Conservation (phyloP, 495 filamentous ascomycete species). For the Podospora pseudoanserina region DNA sequence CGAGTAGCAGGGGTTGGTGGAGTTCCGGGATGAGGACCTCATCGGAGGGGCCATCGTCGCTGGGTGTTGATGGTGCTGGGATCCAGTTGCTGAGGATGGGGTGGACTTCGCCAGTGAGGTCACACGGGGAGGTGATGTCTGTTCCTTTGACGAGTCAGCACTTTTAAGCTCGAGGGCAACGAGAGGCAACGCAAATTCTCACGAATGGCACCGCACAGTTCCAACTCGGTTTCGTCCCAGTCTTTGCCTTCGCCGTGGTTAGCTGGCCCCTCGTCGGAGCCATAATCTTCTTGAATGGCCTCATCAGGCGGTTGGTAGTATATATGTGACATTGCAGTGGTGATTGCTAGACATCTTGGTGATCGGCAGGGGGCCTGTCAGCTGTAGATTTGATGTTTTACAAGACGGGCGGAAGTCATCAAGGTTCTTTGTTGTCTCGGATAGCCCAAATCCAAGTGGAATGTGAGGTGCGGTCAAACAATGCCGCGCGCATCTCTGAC, state of each 20-base stretch:
- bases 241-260: not conserved
- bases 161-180: no score
- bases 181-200: no score
- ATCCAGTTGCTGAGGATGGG: slow-evolving; percentile 35
- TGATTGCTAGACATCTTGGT: not conserved
- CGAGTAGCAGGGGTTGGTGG: slow-evolving; percentile 27
- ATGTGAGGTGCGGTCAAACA: not conserved
- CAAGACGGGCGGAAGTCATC: not conserved
- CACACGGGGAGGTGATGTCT: not conserved
- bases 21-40: slow-evolving; percentile 8
- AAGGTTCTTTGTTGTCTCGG: not conserved
- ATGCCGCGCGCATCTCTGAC: not conserved
- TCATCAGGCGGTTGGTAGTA: not conserved
- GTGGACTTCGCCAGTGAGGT: slow-evolving; percentile 19
- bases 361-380: not conserved
- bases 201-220: slow-evolving; percentile 1
- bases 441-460: not conserved
- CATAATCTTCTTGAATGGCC: not conserved
- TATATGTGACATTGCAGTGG: not conserved
- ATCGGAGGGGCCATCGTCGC: slow-evolving; percentile 12
- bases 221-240: not conserved
- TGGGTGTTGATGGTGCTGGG: not conserved
- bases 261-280: not conserved
- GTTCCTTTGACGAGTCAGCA: slow-evolving; percentile 2
- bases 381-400: not conserved